These are phyloP conservation scores for Neurospora tetraspora DNA, from an alignment of 495 filamentous ascomycete genomes.

Conservation along the genomic window DNA sequence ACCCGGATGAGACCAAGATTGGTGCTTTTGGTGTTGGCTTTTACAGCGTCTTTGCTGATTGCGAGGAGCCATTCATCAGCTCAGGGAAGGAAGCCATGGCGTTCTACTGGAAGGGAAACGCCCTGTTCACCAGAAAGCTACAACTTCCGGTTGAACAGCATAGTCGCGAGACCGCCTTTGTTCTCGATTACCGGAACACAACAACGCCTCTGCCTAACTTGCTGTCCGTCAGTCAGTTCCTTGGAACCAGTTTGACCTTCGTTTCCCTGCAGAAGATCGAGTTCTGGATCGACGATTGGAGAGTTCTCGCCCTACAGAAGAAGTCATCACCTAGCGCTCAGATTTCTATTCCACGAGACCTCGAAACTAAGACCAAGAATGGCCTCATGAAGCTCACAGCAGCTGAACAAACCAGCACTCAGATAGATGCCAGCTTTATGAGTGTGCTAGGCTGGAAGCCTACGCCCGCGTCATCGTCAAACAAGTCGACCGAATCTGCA, in stretches of 20 bases:
- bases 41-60: constrained; percentile 97
- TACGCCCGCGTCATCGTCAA: constrained; percentile 28
- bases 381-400: constrained; percentile 70
- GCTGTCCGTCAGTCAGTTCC: constrained; percentile 77
- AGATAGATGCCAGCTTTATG: constrained; percentile 90
- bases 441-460: constrained; percentile 77
- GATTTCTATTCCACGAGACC: constrained; percentile 65
- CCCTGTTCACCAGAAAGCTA: constrained; percentile 76
- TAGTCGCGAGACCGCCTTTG: constrained; percentile 71
- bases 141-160: constrained; percentile 53
- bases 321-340: constrained; percentile 66
- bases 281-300: constrained; percentile 81
- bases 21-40: constrained; percentile 98
- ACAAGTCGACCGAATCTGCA: constrained; percentile 28
- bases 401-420: constrained; percentile 69
- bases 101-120: constrained; percentile 97
- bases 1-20: constrained; percentile 97
- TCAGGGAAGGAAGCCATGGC: constrained; percentile 90
- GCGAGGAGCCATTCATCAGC: constrained; percentile 91
- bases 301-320: constrained; percentile 65
- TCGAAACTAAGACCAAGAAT: constrained; percentile 72
- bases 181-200: constrained; percentile 82
- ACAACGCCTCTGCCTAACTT: constrained; percentile 77
- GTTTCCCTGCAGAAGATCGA: constrained; percentile 82
- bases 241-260: constrained; percentile 93